A percentile compares a stretch with the other conserved stretches of the same genome.
phyloP scores from a whole-genome alignment of 2,329 filamentous ascomycete species.

The Alternaria ethzedia region DNA sequence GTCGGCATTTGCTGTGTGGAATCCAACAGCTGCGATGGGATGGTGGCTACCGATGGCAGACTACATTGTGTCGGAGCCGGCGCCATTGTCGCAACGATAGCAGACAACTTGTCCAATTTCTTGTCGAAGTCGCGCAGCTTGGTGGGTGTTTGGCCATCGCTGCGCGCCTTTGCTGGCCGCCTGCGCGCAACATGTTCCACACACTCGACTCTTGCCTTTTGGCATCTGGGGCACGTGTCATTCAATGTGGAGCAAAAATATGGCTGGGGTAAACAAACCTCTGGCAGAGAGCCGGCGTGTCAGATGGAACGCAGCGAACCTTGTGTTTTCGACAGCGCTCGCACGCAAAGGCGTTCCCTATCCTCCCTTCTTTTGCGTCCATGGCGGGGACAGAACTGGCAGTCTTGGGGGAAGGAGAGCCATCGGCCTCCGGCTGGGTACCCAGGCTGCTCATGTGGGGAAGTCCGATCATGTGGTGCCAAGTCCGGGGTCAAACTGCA shows the following conservation, averaged over 20 bases:
- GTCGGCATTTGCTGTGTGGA: slow-evolving; percentile 22
- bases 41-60: slow-evolving; percentile 30
- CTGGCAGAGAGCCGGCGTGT: slow-evolving; percentile 40
- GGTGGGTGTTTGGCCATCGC: slow-evolving; percentile 33
- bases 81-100: slow-evolving; percentile 39
- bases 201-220: slow-evolving; percentile 46
- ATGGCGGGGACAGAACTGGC: slow-evolving; percentile 37
- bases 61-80: slow-evolving; percentile 29
- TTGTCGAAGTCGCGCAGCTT: slow-evolving; percentile 43
- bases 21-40: slow-evolving; percentile 35
- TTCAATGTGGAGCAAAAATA: slow-evolving; percentile 19
- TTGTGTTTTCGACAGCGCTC: slow-evolving; percentile 48
- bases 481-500: slow-evolving; percentile 32
- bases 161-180: slow-evolving; percentile 42
- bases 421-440: slow-evolving; percentile 33
- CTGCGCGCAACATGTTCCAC: slow-evolving; percentile 47
- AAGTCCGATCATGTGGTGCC: slow-evolving; percentile 43
- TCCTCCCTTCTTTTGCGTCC: slow-evolving; percentile 45
- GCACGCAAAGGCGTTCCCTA: slow-evolving; percentile 47
- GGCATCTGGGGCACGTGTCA: slow-evolving; percentile 46
- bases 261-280: slow-evolving; percentile 32
- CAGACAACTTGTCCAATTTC: slow-evolving; percentile 43
- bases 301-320: slow-evolving; percentile 45
- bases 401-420: slow-evolving; percentile 33
- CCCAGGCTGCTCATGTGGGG: slow-evolving; percentile 38